These are phyloP conservation scores for Rhizophagus clarus DNA, from an alignment of 192 early-diverging fungal species.

Conservation along the genomic window DNA sequence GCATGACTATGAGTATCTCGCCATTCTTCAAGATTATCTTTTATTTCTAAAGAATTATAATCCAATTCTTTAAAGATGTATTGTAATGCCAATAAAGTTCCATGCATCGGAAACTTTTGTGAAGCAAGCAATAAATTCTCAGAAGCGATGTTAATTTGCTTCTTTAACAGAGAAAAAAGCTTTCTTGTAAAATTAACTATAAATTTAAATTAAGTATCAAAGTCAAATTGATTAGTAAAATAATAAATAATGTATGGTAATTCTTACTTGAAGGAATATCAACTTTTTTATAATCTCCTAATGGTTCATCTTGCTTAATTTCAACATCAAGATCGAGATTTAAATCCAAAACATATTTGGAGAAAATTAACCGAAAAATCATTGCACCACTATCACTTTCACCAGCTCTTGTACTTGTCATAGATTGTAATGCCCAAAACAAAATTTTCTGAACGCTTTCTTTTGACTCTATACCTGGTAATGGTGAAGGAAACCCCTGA, in stretches of 20 bases:
- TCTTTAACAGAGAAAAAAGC: conserved; percentile 51
- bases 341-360: conserved; percentile 69
- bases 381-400: conserved; percentile 87
- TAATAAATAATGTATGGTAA: background rate
- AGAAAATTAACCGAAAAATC: conserved; percentile 75
- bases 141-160: conserved; percentile 51
- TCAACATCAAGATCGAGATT: conserved; percentile 43
- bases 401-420: conserved; percentile 69
- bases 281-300: conserved; percentile 33
- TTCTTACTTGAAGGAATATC: conserved; percentile 30
- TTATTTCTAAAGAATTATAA: conserved; percentile 48
- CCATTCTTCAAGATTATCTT: conserved; percentile 52
- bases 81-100: conserved; percentile 54
- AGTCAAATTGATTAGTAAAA: background rate
- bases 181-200: conserved; percentile 55
- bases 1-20: conserved; percentile 48
- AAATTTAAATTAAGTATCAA: background rate
- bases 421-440: conserved; percentile 60
- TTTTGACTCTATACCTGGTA: conserved; percentile 55
- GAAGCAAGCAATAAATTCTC: conserved; percentile 54
- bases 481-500: conserved; percentile 63
- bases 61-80: conserved; percentile 67
- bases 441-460: conserved; percentile 56
- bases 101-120: conserved; percentile 57
- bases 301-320: conserved; percentile 11